Evolutionary conservation across 2,329 filamentous ascomycete genomes (phyloP).

Genomic region (Dactylellina cionopaga): DNA sequence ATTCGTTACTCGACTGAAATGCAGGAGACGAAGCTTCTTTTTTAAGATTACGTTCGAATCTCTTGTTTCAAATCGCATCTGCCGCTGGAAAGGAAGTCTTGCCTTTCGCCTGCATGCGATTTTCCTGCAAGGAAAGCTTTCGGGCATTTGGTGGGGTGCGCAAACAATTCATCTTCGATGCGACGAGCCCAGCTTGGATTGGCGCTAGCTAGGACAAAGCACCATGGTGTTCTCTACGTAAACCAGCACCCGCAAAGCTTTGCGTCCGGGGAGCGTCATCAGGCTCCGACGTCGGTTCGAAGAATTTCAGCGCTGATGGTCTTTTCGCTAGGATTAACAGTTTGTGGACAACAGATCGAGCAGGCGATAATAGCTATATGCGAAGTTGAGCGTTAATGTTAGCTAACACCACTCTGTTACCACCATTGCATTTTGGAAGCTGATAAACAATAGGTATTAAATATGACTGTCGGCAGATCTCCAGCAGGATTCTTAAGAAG

Average conservation of each 20-base stretch:
- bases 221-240: not conserved
- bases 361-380: not conserved
- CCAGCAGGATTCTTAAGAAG: not conserved
- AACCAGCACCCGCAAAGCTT: not conserved
- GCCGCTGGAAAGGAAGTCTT: not conserved
- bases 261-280: conserved; percentile 18
- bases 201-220: not conserved
- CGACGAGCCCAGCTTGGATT: not conserved
- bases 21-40: conserved; percentile 45
- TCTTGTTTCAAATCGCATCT: conserved; percentile 16
- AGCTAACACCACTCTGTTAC: not conserved
- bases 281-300: conserved; percentile 41
- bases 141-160: conserved; percentile 40
- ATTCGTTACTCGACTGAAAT: conserved; percentile 44
- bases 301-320: too few species aligned
- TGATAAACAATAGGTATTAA: too few species aligned
- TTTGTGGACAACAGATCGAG: not conserved
- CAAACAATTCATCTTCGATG: not conserved
- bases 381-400: not conserved
- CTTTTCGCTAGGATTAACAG: too few species aligned
- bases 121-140: conserved; percentile 36
- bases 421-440: not conserved
- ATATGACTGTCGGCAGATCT: conserved; percentile 1
- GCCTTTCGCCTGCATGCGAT: conserved; percentile 25
- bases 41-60: not conserved